Conservation (phyloP, 176 grass and related monocot species). For the Hordeum marinum region DNA sequence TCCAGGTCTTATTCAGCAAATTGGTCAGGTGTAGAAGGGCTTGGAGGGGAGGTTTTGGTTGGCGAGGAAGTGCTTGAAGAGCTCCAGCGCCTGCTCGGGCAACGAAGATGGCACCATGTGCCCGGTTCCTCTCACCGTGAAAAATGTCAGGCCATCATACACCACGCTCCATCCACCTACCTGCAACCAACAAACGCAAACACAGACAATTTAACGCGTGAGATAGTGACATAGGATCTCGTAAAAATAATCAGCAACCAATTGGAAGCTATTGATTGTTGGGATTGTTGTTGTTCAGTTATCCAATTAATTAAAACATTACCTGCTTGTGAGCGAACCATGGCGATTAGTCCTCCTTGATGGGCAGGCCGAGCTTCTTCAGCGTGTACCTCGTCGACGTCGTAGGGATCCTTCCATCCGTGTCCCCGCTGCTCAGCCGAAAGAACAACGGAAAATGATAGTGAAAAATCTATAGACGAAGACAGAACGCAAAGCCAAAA, state of each 20-base stretch:
- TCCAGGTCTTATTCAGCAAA: neutral
- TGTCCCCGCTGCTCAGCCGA: constrained; percentile 39
- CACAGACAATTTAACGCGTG: neutral
- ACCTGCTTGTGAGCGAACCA: constrained; percentile 36
- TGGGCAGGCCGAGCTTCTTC: constrained; percentile 41
- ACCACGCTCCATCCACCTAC: constrained; percentile 59
- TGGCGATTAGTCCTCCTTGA: constrained; percentile 35
- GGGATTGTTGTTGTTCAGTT: neutral
- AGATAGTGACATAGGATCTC: neutral
- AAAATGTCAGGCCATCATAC: constrained; percentile 51
- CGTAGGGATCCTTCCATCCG: constrained; percentile 46
- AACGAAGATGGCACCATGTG: constrained; percentile 25
- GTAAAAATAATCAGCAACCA: neutral
- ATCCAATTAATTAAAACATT: neutral
- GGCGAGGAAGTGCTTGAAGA: constrained; percentile 38
- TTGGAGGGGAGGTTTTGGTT: constrained; percentile 30
- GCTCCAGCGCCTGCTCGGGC: neutral
- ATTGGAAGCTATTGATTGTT: neutral
- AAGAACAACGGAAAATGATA: no score
- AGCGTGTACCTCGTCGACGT: constrained; percentile 53
- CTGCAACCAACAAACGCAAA: constrained; percentile 9
- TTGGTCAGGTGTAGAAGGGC: constrained; percentile 11
- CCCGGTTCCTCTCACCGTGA: constrained; percentile 42
- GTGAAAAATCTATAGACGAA: no score
- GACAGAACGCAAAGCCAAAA: neutral